Base-by-base conservation (phyloP, 768 basidiomycete species). In the Pulveroboletus sp. region DNA sequence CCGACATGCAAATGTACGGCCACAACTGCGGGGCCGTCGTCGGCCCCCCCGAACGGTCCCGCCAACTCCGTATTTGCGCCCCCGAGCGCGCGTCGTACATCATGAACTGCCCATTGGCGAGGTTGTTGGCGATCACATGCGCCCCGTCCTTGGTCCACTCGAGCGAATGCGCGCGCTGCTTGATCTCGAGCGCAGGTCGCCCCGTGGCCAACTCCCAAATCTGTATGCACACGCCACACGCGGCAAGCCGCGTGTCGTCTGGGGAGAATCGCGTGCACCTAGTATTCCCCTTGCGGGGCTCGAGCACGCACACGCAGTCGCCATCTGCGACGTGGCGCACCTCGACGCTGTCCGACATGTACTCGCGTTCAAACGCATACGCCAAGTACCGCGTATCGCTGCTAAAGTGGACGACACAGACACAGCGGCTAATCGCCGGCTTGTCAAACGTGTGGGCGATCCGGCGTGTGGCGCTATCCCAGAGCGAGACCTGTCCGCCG, bases 231-330 rank as follows among this genome's bases (percentile, higher is more conserved):
- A 55, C 50, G 24, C 59, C 59, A 20, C 59, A 60, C 1, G 60
- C 59, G 3, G 59, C 59, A 32, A 60, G 52, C 38, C 60, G 57
- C 40, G 47, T 43, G 48, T 59, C 52, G 24, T 60, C 57, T 14
- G 59, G 59, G 23, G 59, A 60, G 50, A 60, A 60, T 40, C 59
- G 59, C 19, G 60, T 62, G 48, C 59, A 60, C 38, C 59, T 47
- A 23, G 52, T 59, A 11, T 60, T 60, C 3, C 59, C 59, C 43
- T 60, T 60, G 3, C 59, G 50, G 6, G 56, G 57, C 9, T 59
- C 59, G 36, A 60, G 60, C 11, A 62, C 52, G 13, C 37, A 17
- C 1, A 60, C 52, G 27, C 47, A 40, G 9, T 24, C 41, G 31
- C 59, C 59, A 21, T 60, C 50, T 11, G 40, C n/a, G 34, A 34